These are phyloP conservation scores for Lepidium campestre DNA, from an alignment of 441 rosid genomes.

Conservation along the genomic window DNA sequence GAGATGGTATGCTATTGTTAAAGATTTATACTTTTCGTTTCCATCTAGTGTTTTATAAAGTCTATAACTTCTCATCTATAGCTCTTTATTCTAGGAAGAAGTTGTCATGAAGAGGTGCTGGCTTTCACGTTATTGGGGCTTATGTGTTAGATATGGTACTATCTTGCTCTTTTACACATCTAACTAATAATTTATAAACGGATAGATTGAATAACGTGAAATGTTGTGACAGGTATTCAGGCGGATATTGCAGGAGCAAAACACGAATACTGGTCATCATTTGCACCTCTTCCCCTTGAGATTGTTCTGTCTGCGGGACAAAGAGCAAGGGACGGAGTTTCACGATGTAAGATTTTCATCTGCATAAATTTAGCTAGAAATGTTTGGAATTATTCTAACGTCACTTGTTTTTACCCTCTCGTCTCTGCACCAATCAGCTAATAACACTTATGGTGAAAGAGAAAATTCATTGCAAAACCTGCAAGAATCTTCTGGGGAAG, in stretches of 20 bases:
- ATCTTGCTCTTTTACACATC: not conserved
- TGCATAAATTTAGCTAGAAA: not conserved
- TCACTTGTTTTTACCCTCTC: not conserved
- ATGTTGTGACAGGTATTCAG: conserved; percentile 57
- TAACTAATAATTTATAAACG: not conserved
- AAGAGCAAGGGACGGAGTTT: conserved; percentile 48
- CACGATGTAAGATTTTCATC: conserved; percentile 33
- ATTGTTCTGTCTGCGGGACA: conserved; percentile 76
- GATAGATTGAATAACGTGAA: not conserved
- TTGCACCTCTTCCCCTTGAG: conserved; percentile 85
- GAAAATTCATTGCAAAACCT: conserved; percentile 34
- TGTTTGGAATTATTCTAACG: not conserved
- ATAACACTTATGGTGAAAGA: conserved; percentile 43
- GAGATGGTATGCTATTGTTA: conserved; percentile 64
- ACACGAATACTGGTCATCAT: conserved; percentile 77
- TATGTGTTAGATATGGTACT: conserved; percentile 66
- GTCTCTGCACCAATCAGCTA: conserved; percentile 34
- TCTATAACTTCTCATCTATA: conserved; percentile 37
- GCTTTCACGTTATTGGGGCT: conserved; percentile 92
- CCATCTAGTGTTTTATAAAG: conserved; percentile 15
- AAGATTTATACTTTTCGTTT: conserved; percentile 7
- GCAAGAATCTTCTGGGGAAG: conserved; percentile 52
- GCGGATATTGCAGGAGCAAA: conserved; percentile 72
- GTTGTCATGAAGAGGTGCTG: conserved; percentile 95
- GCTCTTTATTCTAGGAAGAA: conserved; percentile 73